These are phyloP conservation scores for Symbiodinium pilosum DNA, from an alignment of 73 alveolate species.

Conservation along the genomic window DNA sequence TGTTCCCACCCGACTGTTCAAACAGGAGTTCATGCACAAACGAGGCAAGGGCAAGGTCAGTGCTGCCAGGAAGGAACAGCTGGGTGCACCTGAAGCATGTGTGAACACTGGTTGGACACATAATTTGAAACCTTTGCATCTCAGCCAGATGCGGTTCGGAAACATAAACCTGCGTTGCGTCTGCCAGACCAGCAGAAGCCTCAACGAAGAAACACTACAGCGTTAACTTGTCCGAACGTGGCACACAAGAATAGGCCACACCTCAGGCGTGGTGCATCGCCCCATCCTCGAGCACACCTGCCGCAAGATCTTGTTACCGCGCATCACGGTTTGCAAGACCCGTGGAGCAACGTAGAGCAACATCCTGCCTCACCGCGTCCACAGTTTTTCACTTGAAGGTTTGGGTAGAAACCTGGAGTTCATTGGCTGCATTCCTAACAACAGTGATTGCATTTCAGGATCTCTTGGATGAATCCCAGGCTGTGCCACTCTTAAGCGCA, in stretches of 20 bases:
- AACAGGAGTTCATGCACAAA: too few species aligned
- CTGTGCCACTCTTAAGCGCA: neutral
- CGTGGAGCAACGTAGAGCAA: too few species aligned
- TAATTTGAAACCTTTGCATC: neutral
- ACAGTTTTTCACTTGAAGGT: constrained; percentile 48
- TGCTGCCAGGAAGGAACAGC: constrained; percentile 44
- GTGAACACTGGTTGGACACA: neutral
- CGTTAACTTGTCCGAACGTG: neutral
- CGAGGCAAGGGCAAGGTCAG: constrained; percentile 19
- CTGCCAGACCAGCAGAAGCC: constrained; percentile 63
- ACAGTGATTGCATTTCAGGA: too few species aligned
- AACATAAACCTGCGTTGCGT: constrained; percentile 45
- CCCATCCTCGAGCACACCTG: constrained; percentile 74
- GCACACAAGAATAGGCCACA: neutral
- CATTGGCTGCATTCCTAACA: too few species aligned
- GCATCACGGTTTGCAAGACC: neutral
- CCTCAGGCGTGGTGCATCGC: constrained; percentile 46
- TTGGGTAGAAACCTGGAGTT: constrained; percentile 28
- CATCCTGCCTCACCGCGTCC: constrained; percentile 46
- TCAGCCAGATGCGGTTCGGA: constrained; percentile 42
- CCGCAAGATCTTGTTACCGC: neutral
- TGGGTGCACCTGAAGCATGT: constrained; percentile 43
- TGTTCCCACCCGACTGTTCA: too few species aligned
- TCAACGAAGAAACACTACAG: neutral
- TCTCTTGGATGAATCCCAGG: too few species aligned